Percentiles rank a stretch among this genome's conserved stretches.
Evolutionary conservation across 192 early-diverging fungal species (phyloP).

Genomic region (Backusella circina): DNA sequence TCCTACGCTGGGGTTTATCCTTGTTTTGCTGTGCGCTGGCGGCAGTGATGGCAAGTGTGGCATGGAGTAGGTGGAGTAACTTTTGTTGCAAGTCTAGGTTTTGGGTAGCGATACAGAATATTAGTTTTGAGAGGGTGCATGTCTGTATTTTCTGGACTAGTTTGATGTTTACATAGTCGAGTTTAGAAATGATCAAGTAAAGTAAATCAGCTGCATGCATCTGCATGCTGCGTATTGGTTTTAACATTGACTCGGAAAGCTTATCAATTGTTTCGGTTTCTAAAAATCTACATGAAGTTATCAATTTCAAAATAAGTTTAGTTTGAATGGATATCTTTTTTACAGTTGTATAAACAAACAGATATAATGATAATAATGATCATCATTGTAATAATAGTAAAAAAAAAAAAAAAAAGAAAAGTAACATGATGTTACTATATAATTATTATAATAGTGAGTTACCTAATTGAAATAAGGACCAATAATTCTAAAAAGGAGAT

Average conservation of each 20-base stretch:
- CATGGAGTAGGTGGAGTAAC: conserved; percentile 51
- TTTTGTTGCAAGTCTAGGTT: conserved; percentile 57
- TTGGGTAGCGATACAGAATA: conserved; percentile 50
- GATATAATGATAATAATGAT: background rate
- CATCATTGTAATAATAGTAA: background rate
- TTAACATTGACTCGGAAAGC: conserved; percentile 16
- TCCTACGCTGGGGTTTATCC: background rate
- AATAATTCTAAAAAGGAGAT: conserved; percentile 19
- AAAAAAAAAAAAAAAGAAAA: too few species aligned
- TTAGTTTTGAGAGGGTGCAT: conserved; percentile 48
- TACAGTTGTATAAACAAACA: background rate
- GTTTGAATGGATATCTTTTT: background rate
- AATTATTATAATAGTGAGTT: background rate
- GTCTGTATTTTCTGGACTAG: conserved; percentile 50
- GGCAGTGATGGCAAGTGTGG: conserved; percentile 45
- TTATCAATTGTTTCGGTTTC: conserved; percentile 30
- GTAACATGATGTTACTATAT: background rate
- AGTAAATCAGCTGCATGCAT: conserved; percentile 57
- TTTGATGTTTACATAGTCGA: conserved; percentile 48
- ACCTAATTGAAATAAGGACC: conserved; percentile 12
- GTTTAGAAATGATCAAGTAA: conserved; percentile 48
- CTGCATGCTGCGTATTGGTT: conserved; percentile 42
- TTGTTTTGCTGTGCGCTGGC: background rate
- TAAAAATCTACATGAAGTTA: conserved; percentile 35
- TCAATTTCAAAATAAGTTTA: background rate